Evolutionary conservation across 2,329 filamentous ascomycete species (phyloP).

Genomic region (Paraconiothyrium brasiliense): DNA sequence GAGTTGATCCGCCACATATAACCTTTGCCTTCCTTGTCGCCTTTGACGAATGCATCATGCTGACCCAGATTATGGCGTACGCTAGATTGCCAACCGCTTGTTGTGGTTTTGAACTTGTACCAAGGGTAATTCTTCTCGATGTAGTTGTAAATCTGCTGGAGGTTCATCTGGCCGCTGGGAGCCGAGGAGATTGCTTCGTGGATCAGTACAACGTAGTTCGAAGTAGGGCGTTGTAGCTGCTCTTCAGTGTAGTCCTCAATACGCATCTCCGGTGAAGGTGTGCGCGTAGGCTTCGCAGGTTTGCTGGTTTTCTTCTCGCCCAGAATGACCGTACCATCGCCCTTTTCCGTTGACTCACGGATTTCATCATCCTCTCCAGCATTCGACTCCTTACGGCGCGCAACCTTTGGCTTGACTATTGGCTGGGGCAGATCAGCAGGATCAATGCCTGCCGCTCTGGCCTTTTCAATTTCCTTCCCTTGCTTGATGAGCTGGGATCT

Average conservation of each 20-base stretch:
- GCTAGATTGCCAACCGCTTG: constrained; percentile 72
- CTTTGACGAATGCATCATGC: constrained; percentile 67
- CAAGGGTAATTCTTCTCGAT: constrained; percentile 71
- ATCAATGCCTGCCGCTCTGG: constrained; percentile 50
- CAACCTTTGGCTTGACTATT: constrained; percentile 45
- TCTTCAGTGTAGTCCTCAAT: constrained; percentile 75
- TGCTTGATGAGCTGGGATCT: constrained; percentile 71
- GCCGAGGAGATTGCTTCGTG: constrained; percentile 69
- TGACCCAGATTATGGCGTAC: constrained; percentile 71
- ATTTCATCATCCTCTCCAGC: constrained; percentile 48
- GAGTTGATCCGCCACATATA: constrained; percentile 70
- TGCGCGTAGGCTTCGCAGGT: constrained; percentile 58
- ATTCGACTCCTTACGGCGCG: constrained; percentile 49
- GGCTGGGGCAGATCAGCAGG: constrained; percentile 46
- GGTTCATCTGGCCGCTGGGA: constrained; percentile 65
- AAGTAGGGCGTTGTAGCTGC: constrained; percentile 73
- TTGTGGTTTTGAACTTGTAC: constrained; percentile 68
- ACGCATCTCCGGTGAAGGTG: constrained; percentile 70
- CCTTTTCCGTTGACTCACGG: constrained; percentile 49
- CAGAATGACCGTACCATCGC: constrained; percentile 35
- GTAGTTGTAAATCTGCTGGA: constrained; percentile 72
- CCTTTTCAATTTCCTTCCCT: constrained; percentile 58
- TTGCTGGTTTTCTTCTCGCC: constrained; percentile 60
- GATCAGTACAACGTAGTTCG: constrained; percentile 71
- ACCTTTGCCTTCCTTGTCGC: constrained; percentile 69